Evolutionary conservation across 768 basidiomycete genomes (phyloP).

Genomic region (Boletus rubescentipes): DNA sequence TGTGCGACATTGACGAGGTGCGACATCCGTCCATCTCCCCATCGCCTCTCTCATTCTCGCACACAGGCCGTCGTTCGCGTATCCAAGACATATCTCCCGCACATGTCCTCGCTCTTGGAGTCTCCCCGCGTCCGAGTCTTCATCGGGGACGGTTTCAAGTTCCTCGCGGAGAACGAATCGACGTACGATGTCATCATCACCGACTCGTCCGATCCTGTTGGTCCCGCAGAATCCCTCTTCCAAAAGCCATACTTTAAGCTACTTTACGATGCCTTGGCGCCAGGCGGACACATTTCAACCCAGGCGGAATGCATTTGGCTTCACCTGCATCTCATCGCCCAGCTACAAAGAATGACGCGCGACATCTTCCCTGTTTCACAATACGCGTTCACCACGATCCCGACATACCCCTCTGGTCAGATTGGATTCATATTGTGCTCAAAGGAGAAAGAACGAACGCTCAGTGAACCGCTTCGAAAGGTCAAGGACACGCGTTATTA

Average conservation of each 20-base stretch:
- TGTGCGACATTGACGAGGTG: constrained; percentile 98
- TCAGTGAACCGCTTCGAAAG: constrained; percentile 71
- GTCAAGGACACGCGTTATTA: constrained; percentile 80
- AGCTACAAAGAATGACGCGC: constrained; percentile 66
- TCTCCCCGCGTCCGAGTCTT: constrained; percentile 80
- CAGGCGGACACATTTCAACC: constrained; percentile 91
- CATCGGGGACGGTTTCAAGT: constrained; percentile 97
- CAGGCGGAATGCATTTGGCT: constrained; percentile 97
- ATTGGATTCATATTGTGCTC: constrained; percentile 94
- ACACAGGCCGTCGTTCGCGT: constrained; percentile 88
- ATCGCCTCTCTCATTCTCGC: background rate
- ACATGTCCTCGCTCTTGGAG: constrained; percentile 84
- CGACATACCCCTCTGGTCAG: constrained; percentile 97
- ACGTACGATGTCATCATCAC: constrained; percentile 98
- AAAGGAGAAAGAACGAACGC: constrained; percentile 66
- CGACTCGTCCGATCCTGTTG: constrained; percentile 97
- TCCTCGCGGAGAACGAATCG: constrained; percentile 82
- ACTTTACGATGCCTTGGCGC: constrained; percentile 83
- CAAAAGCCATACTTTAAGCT: constrained; percentile 97
- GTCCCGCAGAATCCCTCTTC: constrained; percentile 92
- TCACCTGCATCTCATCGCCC: constrained; percentile 82
- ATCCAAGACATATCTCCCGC: constrained; percentile 88
- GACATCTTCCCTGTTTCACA: constrained; percentile 77
- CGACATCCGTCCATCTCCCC: constrained; percentile 1
- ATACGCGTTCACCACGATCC: constrained; percentile 96